These are phyloP conservation scores for Ustilago loliicola DNA, from an alignment of 1,284 basidiomycete species.

Conservation along the genomic window DNA sequence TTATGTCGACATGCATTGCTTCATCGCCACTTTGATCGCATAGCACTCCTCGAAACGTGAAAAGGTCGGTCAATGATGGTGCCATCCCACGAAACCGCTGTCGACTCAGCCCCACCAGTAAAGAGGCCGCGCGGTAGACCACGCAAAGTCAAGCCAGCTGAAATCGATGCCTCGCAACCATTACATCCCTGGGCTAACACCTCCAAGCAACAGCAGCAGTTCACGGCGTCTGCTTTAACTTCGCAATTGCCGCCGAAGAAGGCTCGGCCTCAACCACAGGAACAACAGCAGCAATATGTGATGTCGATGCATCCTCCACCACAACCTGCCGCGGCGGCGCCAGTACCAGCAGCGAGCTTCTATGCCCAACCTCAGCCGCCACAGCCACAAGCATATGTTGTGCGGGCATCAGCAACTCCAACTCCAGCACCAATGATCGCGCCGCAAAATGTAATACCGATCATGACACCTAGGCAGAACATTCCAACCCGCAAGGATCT, in stretches of 20 bases:
- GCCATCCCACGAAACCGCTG: not conserved
- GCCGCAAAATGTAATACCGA: not conserved
- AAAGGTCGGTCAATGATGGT: slow-evolving; percentile 1
- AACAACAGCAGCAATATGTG: not conserved
- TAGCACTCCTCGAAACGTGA: not conserved
- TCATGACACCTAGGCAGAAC: slow-evolving; percentile 11
- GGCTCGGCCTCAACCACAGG: not conserved
- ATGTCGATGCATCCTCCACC: not conserved
- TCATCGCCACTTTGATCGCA: not conserved
- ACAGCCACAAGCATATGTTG: not conserved
- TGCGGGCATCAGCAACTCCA: slow-evolving; percentile 7
- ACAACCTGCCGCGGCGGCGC: slow-evolving; percentile 4
- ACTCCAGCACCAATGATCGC: not conserved
- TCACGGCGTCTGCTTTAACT: not conserved
- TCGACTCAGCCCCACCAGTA: not conserved
- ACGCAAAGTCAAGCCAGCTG: slow-evolving; percentile 15
- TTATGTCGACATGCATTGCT: not conserved
- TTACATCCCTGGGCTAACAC: slow-evolving; percentile 38
- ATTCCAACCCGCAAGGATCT: slow-evolving; percentile 31
- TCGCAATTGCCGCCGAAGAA: slow-evolving; percentile 1
- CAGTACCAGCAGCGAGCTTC: not conserved
- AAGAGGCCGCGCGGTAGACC: slow-evolving; percentile 17
- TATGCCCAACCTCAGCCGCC: slow-evolving; percentile 4
- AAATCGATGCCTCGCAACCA: slow-evolving; percentile 27
- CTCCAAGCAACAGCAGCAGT: not conserved